Evolutionary conservation across 331 rosid species (phyloP).

Genomic region (Erythrophleum ivorense): DNA sequence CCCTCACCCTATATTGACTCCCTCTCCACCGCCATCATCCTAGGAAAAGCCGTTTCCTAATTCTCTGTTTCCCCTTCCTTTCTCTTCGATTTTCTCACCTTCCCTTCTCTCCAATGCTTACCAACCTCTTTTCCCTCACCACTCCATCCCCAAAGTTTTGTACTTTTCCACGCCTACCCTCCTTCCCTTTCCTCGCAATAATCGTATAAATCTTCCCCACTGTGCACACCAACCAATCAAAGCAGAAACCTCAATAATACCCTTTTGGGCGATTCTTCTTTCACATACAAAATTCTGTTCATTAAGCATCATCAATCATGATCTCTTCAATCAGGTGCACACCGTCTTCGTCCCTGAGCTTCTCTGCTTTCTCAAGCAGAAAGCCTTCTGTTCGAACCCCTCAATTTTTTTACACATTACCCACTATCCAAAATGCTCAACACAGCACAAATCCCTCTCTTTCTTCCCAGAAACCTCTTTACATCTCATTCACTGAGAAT

Average conservation of each 20-base stretch:
- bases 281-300: background rate
- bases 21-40: conserved; percentile 17
- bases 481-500: conserved; percentile 50
- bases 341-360: conserved; percentile 42
- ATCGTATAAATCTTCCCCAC: conserved; percentile 23
- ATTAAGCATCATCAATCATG: conserved; percentile 52
- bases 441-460: conserved; percentile 29
- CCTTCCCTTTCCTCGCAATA: background rate
- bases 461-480: conserved; percentile 49
- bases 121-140: conserved; percentile 29
- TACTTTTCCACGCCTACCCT: conserved; percentile 5
- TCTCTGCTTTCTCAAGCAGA: conserved; percentile 46
- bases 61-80: conserved; percentile 12
- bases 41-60: conserved; percentile 41
- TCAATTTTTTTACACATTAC: conserved; percentile 33
- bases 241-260: background rate
- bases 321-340: conserved; percentile 58
- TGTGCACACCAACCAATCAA: background rate
- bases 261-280: background rate
- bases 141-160: background rate
- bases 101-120: conserved; percentile 36
- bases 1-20: conserved; percentile 28
- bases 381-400: conserved; percentile 38
- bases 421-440: conserved; percentile 41
- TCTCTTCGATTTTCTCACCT: conserved; percentile 36